phyloP scores from a whole-genome alignment of 2,329 filamentous ascomycete genomes.

The Diaporthe sp. region DNA sequence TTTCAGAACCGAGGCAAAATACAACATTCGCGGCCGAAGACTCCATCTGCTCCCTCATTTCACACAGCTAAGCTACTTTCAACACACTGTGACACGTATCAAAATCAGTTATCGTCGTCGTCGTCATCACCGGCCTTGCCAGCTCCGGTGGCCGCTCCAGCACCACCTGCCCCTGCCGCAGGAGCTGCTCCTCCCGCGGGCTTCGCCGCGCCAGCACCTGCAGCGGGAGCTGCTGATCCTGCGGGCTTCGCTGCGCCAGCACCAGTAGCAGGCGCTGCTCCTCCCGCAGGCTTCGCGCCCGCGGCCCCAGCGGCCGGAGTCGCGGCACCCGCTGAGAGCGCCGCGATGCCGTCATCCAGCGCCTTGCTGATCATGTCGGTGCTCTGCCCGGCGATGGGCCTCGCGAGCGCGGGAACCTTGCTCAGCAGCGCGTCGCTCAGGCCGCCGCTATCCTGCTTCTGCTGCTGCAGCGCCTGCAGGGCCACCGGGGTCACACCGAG shows the following conservation, averaged over 20 bases:
- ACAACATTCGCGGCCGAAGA: background rate
- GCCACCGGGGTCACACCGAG: conserved; percentile 35
- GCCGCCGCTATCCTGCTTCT: conserved; percentile 21
- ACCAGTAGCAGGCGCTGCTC: background rate
- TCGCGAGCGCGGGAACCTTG: conserved; percentile 37
- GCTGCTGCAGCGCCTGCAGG: conserved; percentile 22
- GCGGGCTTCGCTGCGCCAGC: background rate
- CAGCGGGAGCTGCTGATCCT: background rate
- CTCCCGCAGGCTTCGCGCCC: background rate
- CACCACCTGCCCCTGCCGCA: background rate
- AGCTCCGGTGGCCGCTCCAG: background rate
- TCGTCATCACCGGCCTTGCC: background rate
- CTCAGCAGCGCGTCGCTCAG: conserved; percentile 30
- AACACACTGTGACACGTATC: background rate
- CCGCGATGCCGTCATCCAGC: conserved; percentile 30
- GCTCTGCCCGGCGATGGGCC: conserved; percentile 33
- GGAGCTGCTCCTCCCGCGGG: background rate
- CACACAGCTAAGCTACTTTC: background rate
- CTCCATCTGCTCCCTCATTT: background rate
- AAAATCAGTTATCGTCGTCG: conserved; percentile 3
- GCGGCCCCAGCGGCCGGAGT: background rate
- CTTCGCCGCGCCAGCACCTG: background rate
- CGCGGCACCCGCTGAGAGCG: conserved; percentile 22
- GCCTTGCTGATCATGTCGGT: conserved; percentile 33
- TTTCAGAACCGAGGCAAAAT: background rate